These are phyloP conservation scores for Chrysochromulina parva DNA, from an alignment of 78 protist species.

Conservation along the genomic window DNA sequence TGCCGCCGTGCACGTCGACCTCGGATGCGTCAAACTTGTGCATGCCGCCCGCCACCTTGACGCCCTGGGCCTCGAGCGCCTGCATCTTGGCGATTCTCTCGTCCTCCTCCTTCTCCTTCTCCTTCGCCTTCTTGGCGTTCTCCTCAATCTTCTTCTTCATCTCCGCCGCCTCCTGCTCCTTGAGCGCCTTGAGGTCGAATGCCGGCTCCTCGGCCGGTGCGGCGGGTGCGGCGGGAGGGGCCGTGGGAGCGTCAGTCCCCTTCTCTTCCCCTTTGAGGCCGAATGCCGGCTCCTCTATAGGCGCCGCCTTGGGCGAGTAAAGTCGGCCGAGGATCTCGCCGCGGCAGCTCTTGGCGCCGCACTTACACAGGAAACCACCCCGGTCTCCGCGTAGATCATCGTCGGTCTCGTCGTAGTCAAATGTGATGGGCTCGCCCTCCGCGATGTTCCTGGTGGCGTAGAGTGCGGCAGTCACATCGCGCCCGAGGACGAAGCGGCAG, in stretches of 20 bases:
- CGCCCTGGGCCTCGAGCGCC: background rate
- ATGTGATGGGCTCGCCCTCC: background rate
- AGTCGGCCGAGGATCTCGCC: background rate
- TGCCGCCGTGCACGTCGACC: conserved; percentile 25
- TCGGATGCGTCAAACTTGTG: background rate
- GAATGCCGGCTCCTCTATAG: background rate
- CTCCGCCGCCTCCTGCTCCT: background rate
- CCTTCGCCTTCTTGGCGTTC: background rate
- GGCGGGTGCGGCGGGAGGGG: too few species aligned
- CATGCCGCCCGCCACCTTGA: background rate
- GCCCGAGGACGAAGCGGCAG: background rate
- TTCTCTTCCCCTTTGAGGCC: background rate
- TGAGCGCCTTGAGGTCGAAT: background rate
- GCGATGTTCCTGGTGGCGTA: background rate
- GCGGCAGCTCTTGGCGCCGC: background rate
- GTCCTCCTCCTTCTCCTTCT: background rate
- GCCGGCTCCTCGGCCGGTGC: background rate
- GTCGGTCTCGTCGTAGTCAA: conserved; percentile 6
- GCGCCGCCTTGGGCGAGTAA: too few species aligned
- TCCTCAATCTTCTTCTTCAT: background rate
- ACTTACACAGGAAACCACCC: background rate
- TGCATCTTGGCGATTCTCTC: background rate
- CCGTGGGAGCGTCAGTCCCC: background rate
- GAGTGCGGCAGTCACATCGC: background rate
- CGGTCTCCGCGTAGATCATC: background rate